Base-by-base conservation (phyloP, 2,329 filamentous ascomycete genomes). In the Byssoonygena ceratinophila region DNA sequence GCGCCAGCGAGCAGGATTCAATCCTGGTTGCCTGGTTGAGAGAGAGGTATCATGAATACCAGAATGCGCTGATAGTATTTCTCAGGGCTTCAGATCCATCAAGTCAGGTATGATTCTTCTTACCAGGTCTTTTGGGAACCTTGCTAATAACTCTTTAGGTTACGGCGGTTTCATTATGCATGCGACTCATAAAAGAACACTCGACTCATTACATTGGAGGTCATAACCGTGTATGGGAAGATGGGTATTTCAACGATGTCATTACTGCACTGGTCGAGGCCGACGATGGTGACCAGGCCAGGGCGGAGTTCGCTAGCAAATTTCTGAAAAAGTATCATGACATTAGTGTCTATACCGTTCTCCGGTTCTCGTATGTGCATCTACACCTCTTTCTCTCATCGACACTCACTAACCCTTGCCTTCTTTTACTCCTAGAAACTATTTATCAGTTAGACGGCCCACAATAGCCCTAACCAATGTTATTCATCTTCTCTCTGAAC, bases 101-200 rank as follows among this genome's bases (percentile, higher is more conserved):
- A n/a, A 81, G 71, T 52, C 69, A 73, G 65, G 69, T 71, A 52
- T 52, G 39, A 22, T 9, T 36, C 29, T 16, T 4, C 31, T 2
- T 36, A 31, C 37, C 34, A n/a, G 27, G 27, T 39, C 18, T 34
- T n/a, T 12, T 29, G 23, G 22, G 31, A 46, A 53, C 12, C 27
- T 58, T 62, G 47, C 61, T 39, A 25, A 40, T 34, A 16, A 0
- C 12, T 23, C 46, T 44, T 53, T 69, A 87, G 57, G 76, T 79
- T 40, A 86, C 85, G 14, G 83, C 81, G 9, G 70, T 97, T 60
- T 87, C 84, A 0, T 72, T 96, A 46, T 78, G 83, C 53, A 94
- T 96, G 89, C 82, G 85, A 52, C 69, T 94, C 45, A 72, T 94
- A 58, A 92, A 94, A 72, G 83, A 85, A 47, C 87, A 94, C 64